Base-by-base conservation (phyloP, 2,329 filamentous ascomycete genomes). In the Escovopsis sp. region DNA sequence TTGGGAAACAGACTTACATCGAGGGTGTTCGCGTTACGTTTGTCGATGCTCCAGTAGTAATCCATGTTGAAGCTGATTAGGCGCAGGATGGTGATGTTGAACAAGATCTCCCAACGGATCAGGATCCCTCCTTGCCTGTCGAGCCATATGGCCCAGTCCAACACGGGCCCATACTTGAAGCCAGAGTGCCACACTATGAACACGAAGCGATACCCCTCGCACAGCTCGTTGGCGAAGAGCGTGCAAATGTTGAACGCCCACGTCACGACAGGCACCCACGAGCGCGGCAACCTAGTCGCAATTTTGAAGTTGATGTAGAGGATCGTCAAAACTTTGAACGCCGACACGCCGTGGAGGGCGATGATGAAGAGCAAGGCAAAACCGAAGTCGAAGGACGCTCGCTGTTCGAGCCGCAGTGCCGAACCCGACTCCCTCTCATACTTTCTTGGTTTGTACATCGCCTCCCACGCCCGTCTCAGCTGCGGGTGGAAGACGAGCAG, bases 21-120 rank as follows among this genome's bases (percentile, higher is more conserved):
- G 35, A 94, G 60, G 8, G 81, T 71, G 53, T 76, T 88, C 25
- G 72, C 66, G 45, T 61, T 63, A 33, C 72, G 65, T 44, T 75
- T 70, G 48, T 83, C 77, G 3, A 83, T 60, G 52, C 84, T 91
- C 89, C 91, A 98, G 59, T 94, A 89, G 58, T 94, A 88, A 62
- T 98, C 91, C 56, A 98, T 62, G 59, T 96, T 96, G 71, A 94
- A 98, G 58, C 89, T 95, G 53, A 98, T 87, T 38, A 96, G 69
- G 5, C 91, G 80, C 43, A 98, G 66, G 24, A 96, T 81, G 3
- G 89, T 95, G 47, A 98, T 77, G 55, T 98, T 98, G 71, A 98
- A 98, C 5, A 95, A 71, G n/a, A 98, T 79, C 58, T 96, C 86
- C 91, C 91, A 98, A 45, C 89, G 75, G 0, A 81, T 70, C 57